Percentiles rank a stretch among this genome's conserved stretches.
phyloP scores from a whole-genome alignment of 306 rosid species.

The Morella rubra region DNA sequence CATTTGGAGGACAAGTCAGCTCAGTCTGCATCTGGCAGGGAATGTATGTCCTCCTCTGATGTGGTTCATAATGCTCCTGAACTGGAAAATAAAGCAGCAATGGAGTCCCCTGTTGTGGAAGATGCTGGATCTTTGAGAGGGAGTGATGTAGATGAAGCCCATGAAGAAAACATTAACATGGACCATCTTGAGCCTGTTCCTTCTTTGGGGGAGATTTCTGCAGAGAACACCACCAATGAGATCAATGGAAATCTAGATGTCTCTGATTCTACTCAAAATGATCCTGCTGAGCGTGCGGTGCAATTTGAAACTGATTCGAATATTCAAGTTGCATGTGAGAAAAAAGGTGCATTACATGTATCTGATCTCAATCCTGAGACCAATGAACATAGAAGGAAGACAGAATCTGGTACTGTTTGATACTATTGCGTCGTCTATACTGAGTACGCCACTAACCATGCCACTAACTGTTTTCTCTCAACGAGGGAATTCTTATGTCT shows the following conservation, averaged over 20 bases:
- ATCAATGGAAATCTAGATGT: conserved; percentile 26
- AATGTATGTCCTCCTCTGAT: conserved; percentile 18
- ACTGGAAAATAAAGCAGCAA: conserved; percentile 22
- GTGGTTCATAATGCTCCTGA: conserved; percentile 25
- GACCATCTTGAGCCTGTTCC: conserved; percentile 37
- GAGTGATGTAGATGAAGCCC: conserved; percentile 33
- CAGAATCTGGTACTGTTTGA: conserved; percentile 37
- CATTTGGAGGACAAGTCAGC: conserved; percentile 32
- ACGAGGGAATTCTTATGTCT: conserved; percentile 19
- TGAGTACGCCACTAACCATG: conserved; percentile 13
- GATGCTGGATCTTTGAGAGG: conserved; percentile 28
- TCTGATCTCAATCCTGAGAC: conserved; percentile 39
- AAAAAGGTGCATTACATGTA: conserved; percentile 27
- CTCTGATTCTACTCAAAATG: conserved; percentile 36
- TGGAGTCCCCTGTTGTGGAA: conserved; percentile 32
- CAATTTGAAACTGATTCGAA: conserved; percentile 36
- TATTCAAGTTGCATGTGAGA: conserved; percentile 26
- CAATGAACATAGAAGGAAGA: conserved; percentile 31
- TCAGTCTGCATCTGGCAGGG: conserved; percentile 34
- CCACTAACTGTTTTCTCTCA: conserved; percentile 23
- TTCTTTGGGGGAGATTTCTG: conserved; percentile 29
- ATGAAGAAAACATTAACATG: conserved; percentile 23
- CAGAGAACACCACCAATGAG: conserved; percentile 29
- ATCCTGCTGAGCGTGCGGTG: conserved; percentile 34
- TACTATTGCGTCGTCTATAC: conserved; percentile 14